A percentile compares a stretch with the other conserved stretches of the same genome.
Evolutionary conservation across 257 asterid genomes (phyloP).

Genomic region (Scutellaria galericulata): DNA sequence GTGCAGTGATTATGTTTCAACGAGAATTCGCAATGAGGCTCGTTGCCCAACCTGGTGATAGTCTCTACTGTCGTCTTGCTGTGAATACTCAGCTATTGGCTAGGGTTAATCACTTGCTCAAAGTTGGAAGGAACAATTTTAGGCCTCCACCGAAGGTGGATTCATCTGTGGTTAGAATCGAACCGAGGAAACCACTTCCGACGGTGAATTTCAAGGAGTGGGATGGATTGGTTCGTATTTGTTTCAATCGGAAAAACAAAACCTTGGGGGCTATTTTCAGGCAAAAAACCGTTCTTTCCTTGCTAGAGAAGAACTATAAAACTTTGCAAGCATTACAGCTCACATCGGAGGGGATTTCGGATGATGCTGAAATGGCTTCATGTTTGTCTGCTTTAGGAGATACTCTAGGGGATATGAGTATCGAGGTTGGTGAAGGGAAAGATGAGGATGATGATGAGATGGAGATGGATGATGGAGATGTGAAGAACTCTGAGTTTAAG

Average conservation of each 20-base stretch:
- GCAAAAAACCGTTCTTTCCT: constrained; percentile 65
- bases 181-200: constrained; percentile 83
- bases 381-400: constrained; percentile 78
- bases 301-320: constrained; percentile 87
- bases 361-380: constrained; percentile 56
- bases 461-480: constrained; percentile 76
- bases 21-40: constrained; percentile 97
- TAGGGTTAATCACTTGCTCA: constrained; percentile 80
- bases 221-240: constrained; percentile 95
- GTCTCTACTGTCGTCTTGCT: constrained; percentile 87
- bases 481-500: constrained; percentile 66
- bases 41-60: constrained; percentile 94
- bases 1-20: constrained; percentile 97
- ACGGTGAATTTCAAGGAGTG: constrained; percentile 90
- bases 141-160: constrained; percentile 99
- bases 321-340: constrained; percentile 83
- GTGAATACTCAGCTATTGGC: constrained; percentile 90
- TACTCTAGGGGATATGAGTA: constrained; percentile 66
- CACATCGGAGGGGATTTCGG: constrained; percentile 46
- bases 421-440: constrained; percentile 57
- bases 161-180: constrained; percentile 92
- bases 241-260: constrained; percentile 88
- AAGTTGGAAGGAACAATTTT: constrained; percentile 91
- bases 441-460: constrained; percentile 64
- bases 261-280: constrained; percentile 82